Percentiles rank a stretch among this genome's conserved stretches.
phyloP scores from a whole-genome alignment of 805 yeast species.

The Hanseniaspora hatyaiensis region DNA sequence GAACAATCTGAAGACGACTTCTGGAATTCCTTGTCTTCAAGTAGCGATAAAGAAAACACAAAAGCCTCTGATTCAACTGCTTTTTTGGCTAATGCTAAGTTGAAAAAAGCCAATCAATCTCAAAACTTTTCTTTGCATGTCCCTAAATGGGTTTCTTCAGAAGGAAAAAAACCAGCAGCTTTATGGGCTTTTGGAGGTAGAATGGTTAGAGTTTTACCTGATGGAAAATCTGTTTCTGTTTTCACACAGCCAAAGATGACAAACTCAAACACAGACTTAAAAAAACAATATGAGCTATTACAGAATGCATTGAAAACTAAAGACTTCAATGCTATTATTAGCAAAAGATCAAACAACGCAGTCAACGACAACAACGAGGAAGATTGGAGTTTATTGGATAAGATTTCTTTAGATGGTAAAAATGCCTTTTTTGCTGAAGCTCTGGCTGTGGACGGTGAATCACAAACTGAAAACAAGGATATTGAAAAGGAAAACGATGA shows the following conservation, averaged over 20 bases:
- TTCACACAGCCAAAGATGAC: conserved; percentile 32
- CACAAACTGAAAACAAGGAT: conserved; percentile 20
- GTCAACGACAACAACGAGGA: conserved; percentile 34
- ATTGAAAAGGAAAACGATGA: conserved; percentile 28
- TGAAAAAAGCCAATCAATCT: conserved; percentile 46
- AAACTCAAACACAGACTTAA: conserved; percentile 30
- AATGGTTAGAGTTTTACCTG: conserved; percentile 44
- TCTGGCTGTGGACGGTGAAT: conserved; percentile 31
- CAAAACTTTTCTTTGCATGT: conserved; percentile 42
- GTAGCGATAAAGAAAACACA: conserved; percentile 17
- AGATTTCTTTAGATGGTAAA: conserved; percentile 41
- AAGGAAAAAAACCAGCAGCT: conserved; percentile 53
- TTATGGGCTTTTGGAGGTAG: conserved; percentile 90
- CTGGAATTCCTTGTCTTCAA: conserved; percentile 48
- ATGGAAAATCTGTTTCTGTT: conserved; percentile 32
- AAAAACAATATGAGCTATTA: conserved; percentile 28
- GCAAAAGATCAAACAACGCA: conserved; percentile 37
- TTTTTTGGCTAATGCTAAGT: conserved; percentile 82
- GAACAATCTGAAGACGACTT: conserved; percentile 58
- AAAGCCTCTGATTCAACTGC: conserved; percentile 24
- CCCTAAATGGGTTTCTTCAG: conserved; percentile 65
- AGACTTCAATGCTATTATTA: conserved; percentile 45
- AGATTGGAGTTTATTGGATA: conserved; percentile 57
- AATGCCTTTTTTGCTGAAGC: conserved; percentile 38
- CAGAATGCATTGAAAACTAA: conserved; percentile 45